Percentiles rank a stretch among this genome's conserved stretches.
These are phyloP conservation scores for Hyaloscypha variabilis DNA, from an alignment of 495 filamentous ascomycete genomes.

Conservation along the genomic window DNA sequence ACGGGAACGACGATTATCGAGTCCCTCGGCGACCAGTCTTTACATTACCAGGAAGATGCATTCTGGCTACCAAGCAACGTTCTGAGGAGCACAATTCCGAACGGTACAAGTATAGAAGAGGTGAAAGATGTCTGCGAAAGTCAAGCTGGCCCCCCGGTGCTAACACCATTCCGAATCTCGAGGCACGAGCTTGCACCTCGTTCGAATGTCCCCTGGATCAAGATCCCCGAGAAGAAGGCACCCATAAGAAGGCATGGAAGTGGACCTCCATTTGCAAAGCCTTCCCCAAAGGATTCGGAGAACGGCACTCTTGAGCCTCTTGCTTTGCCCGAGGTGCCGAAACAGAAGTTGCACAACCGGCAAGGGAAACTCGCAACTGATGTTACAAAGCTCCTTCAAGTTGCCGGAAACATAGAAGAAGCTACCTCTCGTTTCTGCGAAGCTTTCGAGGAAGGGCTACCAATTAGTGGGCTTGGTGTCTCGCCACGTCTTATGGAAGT, in stretches of 20 bases:
- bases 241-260: no score
- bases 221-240: no score
- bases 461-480: constrained; percentile 13
- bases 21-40: constrained; percentile 24
- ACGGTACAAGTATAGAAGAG: not conserved
- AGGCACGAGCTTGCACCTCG: not conserved
- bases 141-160: not conserved
- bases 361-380: constrained; percentile 22
- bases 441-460: constrained; percentile 27
- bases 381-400: constrained; percentile 18
- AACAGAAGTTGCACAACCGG: constrained; percentile 15
- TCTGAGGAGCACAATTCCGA: not conserved
- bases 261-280: not conserved
- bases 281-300: not conserved
- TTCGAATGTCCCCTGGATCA: not conserved
- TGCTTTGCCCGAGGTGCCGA: not conserved
- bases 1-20: constrained; percentile 47
- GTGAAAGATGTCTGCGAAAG: not conserved
- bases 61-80: constrained; percentile 24
- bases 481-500: constrained; percentile 30
- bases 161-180: not conserved
- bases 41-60: constrained; percentile 19
- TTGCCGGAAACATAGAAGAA: constrained; percentile 11
- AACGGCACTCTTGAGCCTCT: not conserved
- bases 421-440: constrained; percentile 23